These are phyloP conservation scores for Rauvolfia tetraphylla DNA, from an alignment of 257 asterid species.

Conservation along the genomic window DNA sequence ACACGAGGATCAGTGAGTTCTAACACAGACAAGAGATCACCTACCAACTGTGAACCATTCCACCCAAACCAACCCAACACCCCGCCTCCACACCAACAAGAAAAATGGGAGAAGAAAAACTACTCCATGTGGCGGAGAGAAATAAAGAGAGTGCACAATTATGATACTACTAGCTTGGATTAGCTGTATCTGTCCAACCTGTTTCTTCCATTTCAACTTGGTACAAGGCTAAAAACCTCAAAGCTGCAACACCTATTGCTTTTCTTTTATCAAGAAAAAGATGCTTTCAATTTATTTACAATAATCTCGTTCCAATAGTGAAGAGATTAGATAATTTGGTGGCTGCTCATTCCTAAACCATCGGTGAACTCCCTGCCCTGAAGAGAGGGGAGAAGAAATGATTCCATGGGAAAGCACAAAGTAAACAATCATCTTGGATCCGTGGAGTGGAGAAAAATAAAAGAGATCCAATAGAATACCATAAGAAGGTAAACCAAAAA, in stretches of 20 bases:
- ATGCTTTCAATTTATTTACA: neutral
- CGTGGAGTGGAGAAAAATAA: neutral
- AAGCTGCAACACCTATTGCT: neutral
- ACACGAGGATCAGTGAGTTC: neutral
- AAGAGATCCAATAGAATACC: neutral
- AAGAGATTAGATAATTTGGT: neutral
- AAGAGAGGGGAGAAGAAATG: neutral
- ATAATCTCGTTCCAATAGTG: neutral
- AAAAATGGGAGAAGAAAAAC: neutral
- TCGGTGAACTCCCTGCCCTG: neutral
- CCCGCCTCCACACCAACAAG: neutral
- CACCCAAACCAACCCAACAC: neutral
- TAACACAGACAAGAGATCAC: neutral
- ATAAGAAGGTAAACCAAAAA: neutral
- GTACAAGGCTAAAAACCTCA: neutral
- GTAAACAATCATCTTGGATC: neutral
- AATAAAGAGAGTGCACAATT: neutral
- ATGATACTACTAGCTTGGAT: neutral
- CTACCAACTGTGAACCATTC: neutral
- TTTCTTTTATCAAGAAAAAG: neutral
- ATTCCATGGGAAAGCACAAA: neutral
- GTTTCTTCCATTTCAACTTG: neutral
- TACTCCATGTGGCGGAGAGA: neutral
- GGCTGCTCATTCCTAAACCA: neutral
- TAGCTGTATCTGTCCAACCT: neutral